Percentiles rank a stretch among this genome's conserved stretches.
These are phyloP conservation scores for Erigeron philadelphicus DNA, from an alignment of 140 eudicot genomes.

Conservation along the genomic window DNA sequence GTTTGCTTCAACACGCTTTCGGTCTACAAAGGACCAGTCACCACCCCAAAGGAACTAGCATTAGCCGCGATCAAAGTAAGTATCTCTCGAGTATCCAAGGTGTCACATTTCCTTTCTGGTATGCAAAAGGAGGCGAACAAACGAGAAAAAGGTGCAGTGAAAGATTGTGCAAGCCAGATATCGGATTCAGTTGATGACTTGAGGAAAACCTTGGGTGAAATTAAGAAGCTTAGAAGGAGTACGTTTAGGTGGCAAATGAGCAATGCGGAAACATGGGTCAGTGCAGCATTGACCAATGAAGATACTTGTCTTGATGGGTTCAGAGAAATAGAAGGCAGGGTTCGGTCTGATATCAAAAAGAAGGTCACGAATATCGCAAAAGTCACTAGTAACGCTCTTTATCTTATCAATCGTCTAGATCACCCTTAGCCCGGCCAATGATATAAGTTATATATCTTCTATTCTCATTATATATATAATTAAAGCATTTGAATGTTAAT, in stretches of 20 bases:
- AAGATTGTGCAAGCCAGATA: conserved; percentile 62
- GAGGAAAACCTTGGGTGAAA: conserved; percentile 43
- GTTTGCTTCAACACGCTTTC: conserved; percentile 69
- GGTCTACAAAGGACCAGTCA: conserved; percentile 45
- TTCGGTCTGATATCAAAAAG: conserved; percentile 48
- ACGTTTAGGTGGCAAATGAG: conserved; percentile 79
- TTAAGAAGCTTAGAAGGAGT: conserved; percentile 51
- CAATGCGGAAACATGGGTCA: conserved; percentile 82
- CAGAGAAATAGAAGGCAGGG: conserved; percentile 46
- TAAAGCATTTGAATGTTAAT: not conserved
- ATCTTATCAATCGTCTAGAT: conserved; percentile 62
- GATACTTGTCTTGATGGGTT: conserved; percentile 87
- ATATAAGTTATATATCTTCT: not conserved
- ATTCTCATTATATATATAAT: not conserved
- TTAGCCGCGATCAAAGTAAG: conserved; percentile 70
- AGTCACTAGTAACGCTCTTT: conserved; percentile 82
- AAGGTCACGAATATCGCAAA: conserved; percentile 59
- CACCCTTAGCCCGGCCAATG: conserved; percentile 23
- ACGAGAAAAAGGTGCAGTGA: conserved; percentile 38
- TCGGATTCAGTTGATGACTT: conserved; percentile 67
- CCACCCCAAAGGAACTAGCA: conserved; percentile 74
- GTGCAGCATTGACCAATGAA: conserved; percentile 83
- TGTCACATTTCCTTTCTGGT: conserved; percentile 35
- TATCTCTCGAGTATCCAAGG: conserved; percentile 45
- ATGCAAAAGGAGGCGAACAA: conserved; percentile 29